Evolutionary conservation across 148 eudicot genomes (phyloP).

Genomic region (Selenicereus undatus): DNA sequence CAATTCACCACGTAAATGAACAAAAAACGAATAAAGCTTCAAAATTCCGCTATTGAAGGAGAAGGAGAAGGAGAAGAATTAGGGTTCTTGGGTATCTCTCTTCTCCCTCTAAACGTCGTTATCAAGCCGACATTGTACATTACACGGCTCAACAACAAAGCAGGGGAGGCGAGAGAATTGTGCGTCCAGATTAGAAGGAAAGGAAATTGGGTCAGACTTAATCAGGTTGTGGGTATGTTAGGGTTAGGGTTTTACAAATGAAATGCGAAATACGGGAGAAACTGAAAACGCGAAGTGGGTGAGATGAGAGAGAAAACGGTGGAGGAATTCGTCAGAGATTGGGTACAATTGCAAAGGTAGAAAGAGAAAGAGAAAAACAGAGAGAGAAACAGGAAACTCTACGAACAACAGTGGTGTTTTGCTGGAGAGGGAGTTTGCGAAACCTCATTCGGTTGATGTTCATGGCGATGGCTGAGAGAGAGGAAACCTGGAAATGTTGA

Average conservation of each 20-base stretch:
- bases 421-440: background rate
- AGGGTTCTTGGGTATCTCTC: background rate
- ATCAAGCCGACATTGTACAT: conserved; percentile 7
- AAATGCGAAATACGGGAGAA: background rate
- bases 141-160: conserved; percentile 5
- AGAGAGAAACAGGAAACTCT: background rate
- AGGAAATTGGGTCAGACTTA: background rate
- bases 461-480: background rate
- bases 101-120: background rate
- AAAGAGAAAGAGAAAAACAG: background rate
- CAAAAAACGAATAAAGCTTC: background rate
- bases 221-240: background rate
- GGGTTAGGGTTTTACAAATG: conserved; percentile 2
- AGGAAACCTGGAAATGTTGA: background rate
- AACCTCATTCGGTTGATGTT: background rate
- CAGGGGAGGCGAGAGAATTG: background rate
- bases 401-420: background rate
- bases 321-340: background rate
- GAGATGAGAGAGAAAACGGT: background rate
- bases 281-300: background rate
- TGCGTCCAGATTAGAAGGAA: background rate
- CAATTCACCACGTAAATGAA: background rate
- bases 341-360: background rate
- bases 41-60: background rate
- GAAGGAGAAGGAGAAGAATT: no score